Percentiles rank a stretch among this genome's conserved stretches.
These are phyloP conservation scores for Aureobasidium sp. DNA, from an alignment of 2,329 filamentous ascomycete genomes.

Conservation along the genomic window DNA sequence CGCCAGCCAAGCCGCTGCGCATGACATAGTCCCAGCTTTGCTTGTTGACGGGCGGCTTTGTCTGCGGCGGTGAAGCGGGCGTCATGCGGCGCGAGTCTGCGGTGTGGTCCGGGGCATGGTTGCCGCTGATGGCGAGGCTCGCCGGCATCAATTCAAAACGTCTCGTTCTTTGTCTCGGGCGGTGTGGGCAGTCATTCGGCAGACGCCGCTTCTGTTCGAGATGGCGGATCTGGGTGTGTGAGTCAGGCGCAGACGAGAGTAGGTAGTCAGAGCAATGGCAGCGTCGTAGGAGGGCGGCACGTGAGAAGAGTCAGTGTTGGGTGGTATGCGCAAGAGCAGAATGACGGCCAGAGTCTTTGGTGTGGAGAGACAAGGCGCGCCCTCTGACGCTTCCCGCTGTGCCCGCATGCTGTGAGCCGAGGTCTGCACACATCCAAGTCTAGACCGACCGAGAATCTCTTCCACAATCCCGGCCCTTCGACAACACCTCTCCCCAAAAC, in stretches of 20 bases:
- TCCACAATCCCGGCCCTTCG: background rate
- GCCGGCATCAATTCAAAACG: slow-evolving; percentile 28
- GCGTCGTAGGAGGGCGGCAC: background rate
- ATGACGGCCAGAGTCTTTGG: background rate
- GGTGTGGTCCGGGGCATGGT: slow-evolving; percentile 25
- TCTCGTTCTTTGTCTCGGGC: background rate
- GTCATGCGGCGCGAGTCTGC: slow-evolving; percentile 36
- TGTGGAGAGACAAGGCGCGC: background rate
- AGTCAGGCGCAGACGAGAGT: background rate
- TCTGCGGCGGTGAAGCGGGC: slow-evolving; percentile 24
- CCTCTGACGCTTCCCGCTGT: background rate
- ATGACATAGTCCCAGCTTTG: slow-evolving; percentile 75
- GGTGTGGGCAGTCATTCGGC: background rate
- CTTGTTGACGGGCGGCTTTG: slow-evolving; percentile 51
- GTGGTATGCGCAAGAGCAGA: background rate
- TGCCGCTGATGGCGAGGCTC: slow-evolving; percentile 22
- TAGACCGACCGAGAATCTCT: background rate
- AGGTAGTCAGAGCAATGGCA: background rate
- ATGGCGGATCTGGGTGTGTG: background rate
- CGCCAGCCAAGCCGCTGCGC: slow-evolving; percentile 77
- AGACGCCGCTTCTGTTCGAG: background rate
- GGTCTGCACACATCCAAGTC: background rate
- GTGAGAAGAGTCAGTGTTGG: background rate
- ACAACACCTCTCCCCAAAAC: background rate
- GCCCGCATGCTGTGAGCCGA: background rate